Conservation (phyloP, 345 rosid species). For the Eucalyptus caleyi region DNA sequence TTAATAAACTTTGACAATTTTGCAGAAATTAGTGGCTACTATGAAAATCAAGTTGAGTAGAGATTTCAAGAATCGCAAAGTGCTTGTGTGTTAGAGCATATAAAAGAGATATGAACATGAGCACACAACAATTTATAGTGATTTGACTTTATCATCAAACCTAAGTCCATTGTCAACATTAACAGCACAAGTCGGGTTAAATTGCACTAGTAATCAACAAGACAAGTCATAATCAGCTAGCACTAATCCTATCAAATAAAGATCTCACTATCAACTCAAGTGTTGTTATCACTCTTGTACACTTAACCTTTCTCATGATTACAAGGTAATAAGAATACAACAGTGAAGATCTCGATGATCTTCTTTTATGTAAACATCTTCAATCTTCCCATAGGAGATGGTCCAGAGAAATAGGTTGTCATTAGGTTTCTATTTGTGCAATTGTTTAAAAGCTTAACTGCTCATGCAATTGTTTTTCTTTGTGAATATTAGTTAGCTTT, state of each 20-base stretch:
- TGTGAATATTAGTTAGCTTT: neutral
- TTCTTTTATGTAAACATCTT: neutral
- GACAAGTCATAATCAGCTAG: neutral
- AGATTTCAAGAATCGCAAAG: no score
- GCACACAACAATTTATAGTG: neutral
- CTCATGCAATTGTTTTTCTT: neutral
- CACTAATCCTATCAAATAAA: neutral
- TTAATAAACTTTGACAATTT: no score
- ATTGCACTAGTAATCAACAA: neutral
- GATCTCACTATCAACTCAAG: neutral
- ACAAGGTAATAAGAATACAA: neutral
- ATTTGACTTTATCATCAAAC: neutral
- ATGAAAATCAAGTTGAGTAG: no score
- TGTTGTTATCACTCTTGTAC: neutral
- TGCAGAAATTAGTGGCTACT: no score
- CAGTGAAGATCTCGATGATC: neutral
- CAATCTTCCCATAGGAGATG: neutral
- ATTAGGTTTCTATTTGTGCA: neutral
- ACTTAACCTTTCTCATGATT: neutral
- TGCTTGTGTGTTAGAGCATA: no score
- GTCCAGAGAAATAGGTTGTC: neutral
- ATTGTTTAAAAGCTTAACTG: neutral
- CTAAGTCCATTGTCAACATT: neutral
- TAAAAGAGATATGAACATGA: no score
- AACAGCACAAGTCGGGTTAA: neutral